A percentile compares a stretch with the other conserved stretches of the same genome.
These are phyloP conservation scores for Pseudogymnoascus sp. DNA, from an alignment of 2,329 filamentous ascomycete species.

Conservation along the genomic window DNA sequence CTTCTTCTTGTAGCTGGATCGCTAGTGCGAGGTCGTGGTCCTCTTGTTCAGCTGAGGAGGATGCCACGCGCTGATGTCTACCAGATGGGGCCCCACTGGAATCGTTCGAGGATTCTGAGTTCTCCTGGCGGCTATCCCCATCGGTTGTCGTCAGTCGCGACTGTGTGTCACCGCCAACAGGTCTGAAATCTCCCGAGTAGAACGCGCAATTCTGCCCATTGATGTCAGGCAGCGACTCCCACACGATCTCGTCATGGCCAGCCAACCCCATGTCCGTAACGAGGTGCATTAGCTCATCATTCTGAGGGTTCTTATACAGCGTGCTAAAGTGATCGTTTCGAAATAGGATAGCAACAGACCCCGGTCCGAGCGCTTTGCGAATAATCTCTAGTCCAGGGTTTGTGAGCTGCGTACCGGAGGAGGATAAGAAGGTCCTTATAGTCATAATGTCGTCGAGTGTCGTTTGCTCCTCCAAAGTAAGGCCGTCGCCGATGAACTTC, in stretches of 20 bases:
- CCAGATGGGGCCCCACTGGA: background rate
- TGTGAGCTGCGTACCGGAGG: slow-evolving; percentile 81
- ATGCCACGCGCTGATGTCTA: slow-evolving; percentile 3
- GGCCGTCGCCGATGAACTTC: slow-evolving; percentile 56
- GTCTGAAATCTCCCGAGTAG: slow-evolving; percentile 81
- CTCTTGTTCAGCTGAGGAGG: slow-evolving; percentile 51
- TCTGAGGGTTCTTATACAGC: slow-evolving; percentile 77
- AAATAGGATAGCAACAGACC: slow-evolving; percentile 83
- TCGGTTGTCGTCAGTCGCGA: background rate
- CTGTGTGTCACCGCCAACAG: slow-evolving; percentile 54
- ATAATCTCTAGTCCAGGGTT: slow-evolving; percentile 71
- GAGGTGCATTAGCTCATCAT: slow-evolving; percentile 66
- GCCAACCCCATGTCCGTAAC: slow-evolving; percentile 92
- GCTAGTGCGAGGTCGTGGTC: slow-evolving; percentile 81
- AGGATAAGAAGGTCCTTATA: slow-evolving; percentile 75
- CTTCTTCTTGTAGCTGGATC: slow-evolving; percentile 88
- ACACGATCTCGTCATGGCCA: slow-evolving; percentile 82
- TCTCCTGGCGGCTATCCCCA: slow-evolving; percentile 32
- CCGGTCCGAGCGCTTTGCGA: slow-evolving; percentile 60
- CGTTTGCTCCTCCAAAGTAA: slow-evolving; percentile 67
- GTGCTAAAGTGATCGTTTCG: slow-evolving; percentile 97
- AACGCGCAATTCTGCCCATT: slow-evolving; percentile 77
- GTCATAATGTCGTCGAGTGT: slow-evolving; percentile 74
- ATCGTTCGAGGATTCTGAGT: background rate
- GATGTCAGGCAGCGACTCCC: slow-evolving; percentile 87